These are phyloP conservation scores for Mycocentrospora acerina DNA, from an alignment of 2,329 filamentous ascomycete genomes.

Conservation along the genomic window DNA sequence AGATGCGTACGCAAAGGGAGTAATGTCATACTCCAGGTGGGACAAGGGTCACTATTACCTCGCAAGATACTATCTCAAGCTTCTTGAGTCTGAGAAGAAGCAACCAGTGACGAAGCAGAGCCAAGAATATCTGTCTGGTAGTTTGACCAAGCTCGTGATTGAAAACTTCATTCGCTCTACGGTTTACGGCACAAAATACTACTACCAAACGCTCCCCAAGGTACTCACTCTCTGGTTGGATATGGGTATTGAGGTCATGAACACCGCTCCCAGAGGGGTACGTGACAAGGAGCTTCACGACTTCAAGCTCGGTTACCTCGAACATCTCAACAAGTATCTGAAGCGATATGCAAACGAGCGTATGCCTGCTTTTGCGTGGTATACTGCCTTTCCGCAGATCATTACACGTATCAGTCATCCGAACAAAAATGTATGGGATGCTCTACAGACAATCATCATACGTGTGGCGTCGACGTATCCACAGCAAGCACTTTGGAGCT, in stretches of 20 bases:
- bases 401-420: slow-evolving; percentile 94
- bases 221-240: slow-evolving; percentile 94
- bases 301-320: slow-evolving; percentile 29
- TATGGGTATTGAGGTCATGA: slow-evolving; percentile 70
- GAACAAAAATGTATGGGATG: slow-evolving; percentile 72
- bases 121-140: slow-evolving; percentile 64
- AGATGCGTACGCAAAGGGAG: slow-evolving; percentile 71
- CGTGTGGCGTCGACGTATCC: slow-evolving; percentile 88
- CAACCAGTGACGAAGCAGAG: slow-evolving; percentile 73
- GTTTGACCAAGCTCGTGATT: slow-evolving; percentile 83
- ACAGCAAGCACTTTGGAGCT: slow-evolving; percentile 86
- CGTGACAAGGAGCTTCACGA: slow-evolving; percentile 36
- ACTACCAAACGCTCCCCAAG: slow-evolving; percentile 91
- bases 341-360: slow-evolving; percentile 71
- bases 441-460: slow-evolving; percentile 76
- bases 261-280: slow-evolving; percentile 17
- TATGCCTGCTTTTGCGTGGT: slow-evolving; percentile 76
- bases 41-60: slow-evolving; percentile 98
- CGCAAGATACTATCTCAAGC: slow-evolving; percentile 94
- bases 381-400: slow-evolving; percentile 84
- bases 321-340: slow-evolving; percentile 63
- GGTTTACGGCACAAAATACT: slow-evolving; percentile 87
- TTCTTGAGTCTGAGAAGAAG: slow-evolving; percentile 83
- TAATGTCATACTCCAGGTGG: slow-evolving; percentile 71
- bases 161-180: slow-evolving; percentile 91